A percentile compares a stretch with the other conserved stretches of the same genome.
Conservation (phyloP, 257 asterid genomes). For the Przewalskia tangutica region DNA sequence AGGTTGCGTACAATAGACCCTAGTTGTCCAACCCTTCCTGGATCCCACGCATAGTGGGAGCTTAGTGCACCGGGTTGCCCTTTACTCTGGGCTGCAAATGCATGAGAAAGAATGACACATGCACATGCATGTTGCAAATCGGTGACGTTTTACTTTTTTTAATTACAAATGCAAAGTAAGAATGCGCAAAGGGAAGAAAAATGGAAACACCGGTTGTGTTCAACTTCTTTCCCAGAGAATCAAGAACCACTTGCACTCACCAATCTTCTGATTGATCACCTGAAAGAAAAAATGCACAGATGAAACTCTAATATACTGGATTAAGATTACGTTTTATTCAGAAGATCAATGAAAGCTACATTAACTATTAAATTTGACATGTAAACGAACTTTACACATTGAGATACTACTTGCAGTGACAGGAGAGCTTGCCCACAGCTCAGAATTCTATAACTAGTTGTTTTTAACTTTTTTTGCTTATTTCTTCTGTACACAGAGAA, state of each 20-base stretch:
- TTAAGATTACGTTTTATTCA: background rate
- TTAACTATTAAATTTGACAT: background rate
- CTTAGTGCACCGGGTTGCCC: no score
- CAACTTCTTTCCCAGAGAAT: background rate
- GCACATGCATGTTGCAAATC: background rate
- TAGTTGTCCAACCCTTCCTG: no score
- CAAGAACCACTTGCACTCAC: background rate
- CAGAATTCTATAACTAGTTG: background rate
- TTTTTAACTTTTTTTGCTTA: background rate
- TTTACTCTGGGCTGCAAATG: background rate
- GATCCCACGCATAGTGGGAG: no score
- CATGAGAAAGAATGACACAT: background rate
- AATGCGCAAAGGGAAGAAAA: background rate
- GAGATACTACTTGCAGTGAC: background rate
- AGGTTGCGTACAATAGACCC: no score
- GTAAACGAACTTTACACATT: background rate
- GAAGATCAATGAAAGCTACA: background rate
- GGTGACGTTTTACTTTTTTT: background rate
- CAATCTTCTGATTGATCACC: background rate
- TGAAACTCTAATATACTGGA: background rate
- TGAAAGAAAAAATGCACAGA: background rate
- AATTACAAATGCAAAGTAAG: background rate
- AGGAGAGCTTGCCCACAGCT: background rate
- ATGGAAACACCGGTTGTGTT: background rate
- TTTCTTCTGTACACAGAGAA: background rate